A percentile compares a stretch with the other conserved stretches of the same genome.
phyloP scores from a whole-genome alignment of 148 eudicot genomes.

The Camellia lanceoleosa region DNA sequence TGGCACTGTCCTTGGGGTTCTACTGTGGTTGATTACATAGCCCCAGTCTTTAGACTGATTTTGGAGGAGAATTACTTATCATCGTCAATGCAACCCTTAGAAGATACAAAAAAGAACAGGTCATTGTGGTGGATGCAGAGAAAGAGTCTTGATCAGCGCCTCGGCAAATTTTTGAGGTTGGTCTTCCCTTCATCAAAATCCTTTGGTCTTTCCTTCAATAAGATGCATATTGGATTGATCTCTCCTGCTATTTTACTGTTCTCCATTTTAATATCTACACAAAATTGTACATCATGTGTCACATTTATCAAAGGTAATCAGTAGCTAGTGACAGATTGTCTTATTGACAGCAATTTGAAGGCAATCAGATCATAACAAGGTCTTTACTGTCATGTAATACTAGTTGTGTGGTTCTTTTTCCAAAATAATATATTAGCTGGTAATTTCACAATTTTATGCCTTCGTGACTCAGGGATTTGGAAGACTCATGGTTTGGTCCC shows the following conservation, averaged over 20 bases:
- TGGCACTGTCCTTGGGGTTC: too few relatives aligned
- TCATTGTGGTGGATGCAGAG: not conserved
- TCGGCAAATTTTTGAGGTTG: too few relatives aligned
- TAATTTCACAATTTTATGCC: not conserved
- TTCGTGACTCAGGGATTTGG: conserved; percentile 53
- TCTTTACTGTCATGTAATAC: not conserved
- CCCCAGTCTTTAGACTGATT: too few relatives aligned
- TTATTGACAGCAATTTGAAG: not conserved
- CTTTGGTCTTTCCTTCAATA: too few relatives aligned
- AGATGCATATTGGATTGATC: not conserved
- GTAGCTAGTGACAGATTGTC: not conserved
- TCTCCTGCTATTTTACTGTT: not conserved
- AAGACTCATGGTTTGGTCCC: conserved; percentile 76
- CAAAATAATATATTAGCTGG: not conserved
- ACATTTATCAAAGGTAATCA: not conserved
- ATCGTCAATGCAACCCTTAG: too few relatives aligned
- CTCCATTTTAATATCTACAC: not conserved
- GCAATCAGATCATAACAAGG: not conserved
- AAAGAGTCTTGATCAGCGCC: too few relatives aligned
- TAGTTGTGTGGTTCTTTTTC: not conserved
- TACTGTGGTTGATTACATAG: too few relatives aligned
- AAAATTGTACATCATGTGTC: not conserved
- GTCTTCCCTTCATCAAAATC: too few relatives aligned
- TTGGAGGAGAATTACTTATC: too few relatives aligned
- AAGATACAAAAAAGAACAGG: not conserved